phyloP scores from a whole-genome alignment of 495 filamentous ascomycete species.

The Astrothelium subdiscretum region DNA sequence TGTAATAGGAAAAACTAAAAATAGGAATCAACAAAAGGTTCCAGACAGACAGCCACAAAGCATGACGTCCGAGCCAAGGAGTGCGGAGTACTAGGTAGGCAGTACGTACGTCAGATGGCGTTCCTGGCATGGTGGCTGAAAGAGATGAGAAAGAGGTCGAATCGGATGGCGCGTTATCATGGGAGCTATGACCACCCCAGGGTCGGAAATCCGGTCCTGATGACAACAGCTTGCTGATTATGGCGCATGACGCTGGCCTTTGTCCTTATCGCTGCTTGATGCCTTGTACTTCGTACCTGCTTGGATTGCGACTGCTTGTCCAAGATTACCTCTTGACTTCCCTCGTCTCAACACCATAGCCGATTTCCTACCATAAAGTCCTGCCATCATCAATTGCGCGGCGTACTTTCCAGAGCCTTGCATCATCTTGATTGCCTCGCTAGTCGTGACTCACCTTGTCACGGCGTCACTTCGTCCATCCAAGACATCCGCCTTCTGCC shows the following conservation, averaged over 20 bases:
- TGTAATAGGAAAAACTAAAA: not conserved
- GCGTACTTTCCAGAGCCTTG: not conserved
- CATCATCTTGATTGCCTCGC: not conserved
- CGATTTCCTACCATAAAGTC: not conserved
- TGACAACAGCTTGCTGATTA: not conserved
- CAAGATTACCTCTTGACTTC: not conserved
- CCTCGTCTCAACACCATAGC: not conserved
- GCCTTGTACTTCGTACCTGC: not conserved
- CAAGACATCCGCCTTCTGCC: not conserved
- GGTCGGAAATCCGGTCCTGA: not conserved
- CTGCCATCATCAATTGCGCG: not conserved
- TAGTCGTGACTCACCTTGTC: not conserved
- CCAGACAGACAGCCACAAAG: not conserved
- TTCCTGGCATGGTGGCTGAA: not conserved
- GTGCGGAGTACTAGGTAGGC: no score
- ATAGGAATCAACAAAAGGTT: not conserved
- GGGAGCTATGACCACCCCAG: not conserved
- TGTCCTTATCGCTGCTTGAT: not conserved
- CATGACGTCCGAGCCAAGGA: not conserved
- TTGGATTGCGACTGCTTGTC: not conserved
- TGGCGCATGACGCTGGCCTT: slow-evolving; percentile 2
- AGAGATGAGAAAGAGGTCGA: not conserved
- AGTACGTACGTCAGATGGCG: not conserved
- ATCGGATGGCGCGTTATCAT: not conserved
- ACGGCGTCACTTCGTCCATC: not conserved